A percentile compares a stretch with the other conserved stretches of the same genome.
These are phyloP conservation scores for Thraustochytrium sp. DNA, from an alignment of 352 stramenopile genomes.

Conservation along the genomic window DNA sequence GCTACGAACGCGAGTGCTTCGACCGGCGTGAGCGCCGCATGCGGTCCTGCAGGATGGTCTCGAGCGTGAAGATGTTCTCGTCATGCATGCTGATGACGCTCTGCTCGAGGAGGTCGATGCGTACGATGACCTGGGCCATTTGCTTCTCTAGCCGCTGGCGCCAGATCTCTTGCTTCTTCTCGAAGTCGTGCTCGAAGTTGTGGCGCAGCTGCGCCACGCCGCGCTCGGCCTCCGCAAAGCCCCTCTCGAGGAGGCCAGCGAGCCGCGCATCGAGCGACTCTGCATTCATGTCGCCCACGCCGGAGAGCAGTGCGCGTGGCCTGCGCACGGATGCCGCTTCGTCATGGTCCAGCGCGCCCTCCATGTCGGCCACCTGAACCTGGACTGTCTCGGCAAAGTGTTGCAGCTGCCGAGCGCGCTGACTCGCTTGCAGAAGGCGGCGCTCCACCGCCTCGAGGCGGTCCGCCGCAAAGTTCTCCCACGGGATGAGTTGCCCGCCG, in stretches of 20 bases:
- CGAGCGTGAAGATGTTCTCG: background rate
- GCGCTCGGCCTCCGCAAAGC: background rate
- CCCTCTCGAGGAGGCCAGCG: background rate
- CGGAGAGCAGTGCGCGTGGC: too few relatives aligned
- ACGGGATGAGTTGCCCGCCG: background rate
- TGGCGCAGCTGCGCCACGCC: background rate
- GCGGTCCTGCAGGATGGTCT: background rate
- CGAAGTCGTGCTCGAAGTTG: background rate
- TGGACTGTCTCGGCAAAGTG: background rate
- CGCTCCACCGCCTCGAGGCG: background rate
- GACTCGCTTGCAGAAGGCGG: background rate
- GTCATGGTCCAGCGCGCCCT: background rate
- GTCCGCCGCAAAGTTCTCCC: background rate
- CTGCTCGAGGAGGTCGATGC: background rate
- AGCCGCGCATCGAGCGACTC: too few relatives aligned
- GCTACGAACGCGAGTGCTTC: too few relatives aligned
- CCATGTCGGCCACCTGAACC: background rate
- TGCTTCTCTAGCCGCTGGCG: background rate
- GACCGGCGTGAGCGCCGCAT: background rate
- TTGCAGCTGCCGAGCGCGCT: background rate
- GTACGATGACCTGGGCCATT: background rate
- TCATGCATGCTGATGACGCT: background rate
- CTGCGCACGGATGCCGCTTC: too few relatives aligned
- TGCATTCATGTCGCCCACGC: too few relatives aligned
- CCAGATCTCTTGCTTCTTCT: constrained; percentile 15